phyloP scores from a whole-genome alignment of 1,139 yeast species.

The Yamadazyma jaroonii region DNA sequence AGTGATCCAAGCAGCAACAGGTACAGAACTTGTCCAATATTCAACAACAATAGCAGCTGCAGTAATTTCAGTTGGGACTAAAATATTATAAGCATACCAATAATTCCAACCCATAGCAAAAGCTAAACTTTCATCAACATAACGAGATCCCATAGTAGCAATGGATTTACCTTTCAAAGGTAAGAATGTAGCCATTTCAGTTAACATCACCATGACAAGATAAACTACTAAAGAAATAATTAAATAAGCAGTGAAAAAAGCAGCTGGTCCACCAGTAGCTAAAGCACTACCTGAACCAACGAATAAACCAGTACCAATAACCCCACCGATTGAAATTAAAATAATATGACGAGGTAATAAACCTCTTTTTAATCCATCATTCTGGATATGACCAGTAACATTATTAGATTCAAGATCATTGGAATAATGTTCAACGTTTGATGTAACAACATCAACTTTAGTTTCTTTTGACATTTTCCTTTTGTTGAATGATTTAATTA shows the following conservation, averaged over 20 bases:
- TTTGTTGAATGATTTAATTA: neutral
- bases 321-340: constrained; percentile 40
- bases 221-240: constrained; percentile 52
- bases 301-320: constrained; percentile 35
- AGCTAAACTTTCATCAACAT: constrained; percentile 64
- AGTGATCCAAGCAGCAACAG: constrained; percentile 28
- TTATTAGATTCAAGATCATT: constrained; percentile 9
- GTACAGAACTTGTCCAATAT: constrained; percentile 51
- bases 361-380: constrained; percentile 30
- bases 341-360: constrained; percentile 39
- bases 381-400: constrained; percentile 6
- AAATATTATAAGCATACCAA: constrained; percentile 68
- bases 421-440: constrained; percentile 9
- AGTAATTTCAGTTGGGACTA: constrained; percentile 75
- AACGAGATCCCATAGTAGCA: constrained; percentile 27
- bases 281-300: constrained; percentile 49
- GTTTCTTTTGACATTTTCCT: constrained; percentile 2
- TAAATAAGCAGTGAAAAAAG: constrained; percentile 37
- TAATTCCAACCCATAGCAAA: constrained; percentile 80
- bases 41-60: constrained; percentile 76
- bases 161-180: constrained; percentile 62
- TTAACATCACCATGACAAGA: constrained; percentile 62
- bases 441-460: constrained; percentile 9
- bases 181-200: constrained; percentile 77
- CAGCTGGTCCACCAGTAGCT: constrained; percentile 43